Evolutionary conservation across 306 rosid species (phyloP), one percentile per base, ranked within the genome.

Genomic region (Acacia melanoxylon): DNA sequence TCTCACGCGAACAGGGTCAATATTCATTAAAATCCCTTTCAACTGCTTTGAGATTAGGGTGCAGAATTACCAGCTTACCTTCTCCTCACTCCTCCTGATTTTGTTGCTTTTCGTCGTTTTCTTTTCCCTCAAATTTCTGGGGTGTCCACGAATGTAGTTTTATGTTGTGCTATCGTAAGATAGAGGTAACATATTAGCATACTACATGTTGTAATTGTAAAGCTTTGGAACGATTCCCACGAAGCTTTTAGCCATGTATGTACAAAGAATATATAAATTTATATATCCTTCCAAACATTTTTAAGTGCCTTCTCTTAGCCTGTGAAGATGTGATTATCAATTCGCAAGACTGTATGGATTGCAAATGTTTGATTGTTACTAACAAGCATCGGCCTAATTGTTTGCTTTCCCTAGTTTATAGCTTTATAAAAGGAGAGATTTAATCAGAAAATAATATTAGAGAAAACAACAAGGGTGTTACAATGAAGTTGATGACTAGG

Each of bases 131-230:
- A 69, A 70, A 58, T 81, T 59, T 80, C 52, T 66, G 24, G 48
- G 46, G 68, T 62, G 22, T 81, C 78, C 75, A 63, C 14, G 85
- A 86, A 83, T 76, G 80, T 72, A 48, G 74, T 45, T 75, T 13
- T 66, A 80, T 41, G 45, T 63, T 80, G 83, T 85, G 81, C 29
- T 69, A 61, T 84, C 74, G 45, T n/a, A n/a, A 75, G 77, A 72
- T 78, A 83, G 84, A 65, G 78, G 75, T 52, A 58, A 16, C 59
- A 68, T 56, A 74, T 25, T 14, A n/a, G 79, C 83, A 46, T 63
- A 8, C 58, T 56, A 56, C 62, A 6, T n/a, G 31, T n/a, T 76
- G 76, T 74, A 58, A 58, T 58, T 84, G 81, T 81, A 65, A 83
- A 66, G 71, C 11, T 49, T 49, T 49, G 68, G 49, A 49, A 58